Conservation (phyloP, 2,329 filamentous ascomycete species). For the Hypoxylon rubiginosum region DNA sequence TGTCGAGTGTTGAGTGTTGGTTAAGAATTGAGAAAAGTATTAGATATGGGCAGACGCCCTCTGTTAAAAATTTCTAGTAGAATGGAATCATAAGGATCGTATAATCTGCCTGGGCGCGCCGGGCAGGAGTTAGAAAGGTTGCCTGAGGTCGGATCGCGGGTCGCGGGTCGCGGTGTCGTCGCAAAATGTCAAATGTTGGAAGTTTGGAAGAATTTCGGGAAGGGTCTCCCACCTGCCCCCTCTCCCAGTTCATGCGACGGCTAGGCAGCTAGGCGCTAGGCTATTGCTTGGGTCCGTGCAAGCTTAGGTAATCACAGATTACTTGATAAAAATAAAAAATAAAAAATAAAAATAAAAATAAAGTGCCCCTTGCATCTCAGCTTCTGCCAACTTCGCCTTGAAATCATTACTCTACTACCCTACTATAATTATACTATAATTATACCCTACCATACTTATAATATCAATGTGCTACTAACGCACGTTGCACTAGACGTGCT, state of each 20-base stretch:
- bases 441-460: no score
- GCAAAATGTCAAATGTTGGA: conserved; percentile 41
- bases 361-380: not conserved
- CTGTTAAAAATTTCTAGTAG: conserved; percentile 27
- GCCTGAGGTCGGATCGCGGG: conserved; percentile 11
- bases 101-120: conserved; percentile 52
- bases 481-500: conserved; percentile 36
- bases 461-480: conserved; percentile 18
- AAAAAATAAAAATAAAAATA: no score
- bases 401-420: no score
- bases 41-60: conserved; percentile 44
- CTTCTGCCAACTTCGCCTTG: not conserved
- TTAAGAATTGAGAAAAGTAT: conserved; percentile 23
- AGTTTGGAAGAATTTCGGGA: conserved; percentile 44
- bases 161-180: no score
- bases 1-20: conserved; percentile 17
- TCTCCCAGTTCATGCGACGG: no score
- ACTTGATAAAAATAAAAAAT: no score
- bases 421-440: no score
- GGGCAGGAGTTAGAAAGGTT: conserved; percentile 52
- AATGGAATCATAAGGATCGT: conserved; percentile 50
- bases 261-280: not conserved
- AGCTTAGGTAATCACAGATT: conserved; percentile 25
- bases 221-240: not conserved
- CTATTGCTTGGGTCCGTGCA: conserved; percentile 6